Evolutionary conservation across 2,329 filamentous ascomycete genomes (phyloP).

Genomic region (Diplodia scrobiculata): DNA sequence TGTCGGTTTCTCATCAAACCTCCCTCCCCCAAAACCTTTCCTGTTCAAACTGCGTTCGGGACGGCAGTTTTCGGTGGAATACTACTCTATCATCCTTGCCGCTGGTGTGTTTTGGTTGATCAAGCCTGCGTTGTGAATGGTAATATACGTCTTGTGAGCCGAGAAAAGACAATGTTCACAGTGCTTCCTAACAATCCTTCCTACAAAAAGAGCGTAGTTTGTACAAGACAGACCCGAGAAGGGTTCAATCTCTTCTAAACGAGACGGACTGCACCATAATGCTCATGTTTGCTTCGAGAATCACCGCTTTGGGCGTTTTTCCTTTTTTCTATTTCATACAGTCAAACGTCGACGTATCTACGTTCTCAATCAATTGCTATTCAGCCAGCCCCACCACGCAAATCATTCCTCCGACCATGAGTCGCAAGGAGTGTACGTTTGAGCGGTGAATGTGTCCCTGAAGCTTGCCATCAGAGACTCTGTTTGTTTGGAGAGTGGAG

Average conservation of each 20-base stretch:
- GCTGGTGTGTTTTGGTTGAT: background rate
- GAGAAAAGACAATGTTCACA: background rate
- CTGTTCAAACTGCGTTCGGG: too few species aligned
- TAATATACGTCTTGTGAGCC: background rate
- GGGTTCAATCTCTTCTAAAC: too few species aligned
- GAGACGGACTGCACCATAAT: background rate
- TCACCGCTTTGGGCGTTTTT: background rate
- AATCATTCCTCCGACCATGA: background rate
- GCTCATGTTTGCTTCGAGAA: background rate
- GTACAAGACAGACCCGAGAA: too few species aligned
- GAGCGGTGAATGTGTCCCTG: conserved; percentile 4
- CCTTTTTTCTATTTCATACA: background rate
- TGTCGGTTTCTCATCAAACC: too few species aligned
- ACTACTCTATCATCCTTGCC: background rate
- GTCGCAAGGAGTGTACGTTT: background rate
- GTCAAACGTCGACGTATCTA: background rate
- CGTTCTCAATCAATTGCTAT: background rate
- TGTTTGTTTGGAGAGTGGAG: conserved; percentile 4
- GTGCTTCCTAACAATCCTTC: too few species aligned
- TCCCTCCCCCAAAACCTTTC: too few species aligned
- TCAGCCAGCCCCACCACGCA: background rate
- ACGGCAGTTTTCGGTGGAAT: background rate
- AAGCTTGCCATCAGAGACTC: background rate
- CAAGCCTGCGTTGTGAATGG: background rate
- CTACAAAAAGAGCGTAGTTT: too few species aligned